phyloP scores from a whole-genome alignment of 768 basidiomycete species.

The Podaxis sp. region DNA sequence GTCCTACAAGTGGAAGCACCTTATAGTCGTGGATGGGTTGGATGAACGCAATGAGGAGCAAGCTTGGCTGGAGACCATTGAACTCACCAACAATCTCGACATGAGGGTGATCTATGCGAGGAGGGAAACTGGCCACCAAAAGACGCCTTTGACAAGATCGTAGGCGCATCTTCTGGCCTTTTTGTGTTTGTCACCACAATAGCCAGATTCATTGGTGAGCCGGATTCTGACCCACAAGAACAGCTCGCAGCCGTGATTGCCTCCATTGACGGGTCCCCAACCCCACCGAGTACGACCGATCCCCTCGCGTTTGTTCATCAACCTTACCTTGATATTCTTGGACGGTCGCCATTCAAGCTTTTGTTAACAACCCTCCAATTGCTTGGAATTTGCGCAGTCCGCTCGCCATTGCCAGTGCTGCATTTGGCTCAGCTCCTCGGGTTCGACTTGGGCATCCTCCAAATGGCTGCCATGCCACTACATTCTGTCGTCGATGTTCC shows the following conservation, averaged over 20 bases:
- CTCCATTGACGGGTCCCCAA: neutral
- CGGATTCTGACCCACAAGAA: neutral
- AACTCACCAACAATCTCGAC: neutral
- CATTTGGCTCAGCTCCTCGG: neutral
- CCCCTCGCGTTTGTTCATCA: neutral
- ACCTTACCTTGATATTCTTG: neutral
- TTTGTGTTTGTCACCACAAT: neutral
- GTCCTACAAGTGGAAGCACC: neutral
- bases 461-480: neutral
- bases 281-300: neutral
- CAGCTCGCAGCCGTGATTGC: neutral
- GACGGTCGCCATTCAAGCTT: neutral
- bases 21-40: conserved; percentile 1
- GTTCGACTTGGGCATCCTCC: neutral
- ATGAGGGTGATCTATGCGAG: neutral
- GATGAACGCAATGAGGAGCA: neutral
- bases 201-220: neutral
- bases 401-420: neutral
- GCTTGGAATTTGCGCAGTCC: neutral
- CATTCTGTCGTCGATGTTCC: neutral
- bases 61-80: no score
- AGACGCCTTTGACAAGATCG: neutral
- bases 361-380: neutral
- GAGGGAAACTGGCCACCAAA: neutral
- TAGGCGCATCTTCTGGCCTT: neutral